phyloP scores from a whole-genome alignment of 169 alveolate species.

The Plasmodium blacklocki region DNA sequence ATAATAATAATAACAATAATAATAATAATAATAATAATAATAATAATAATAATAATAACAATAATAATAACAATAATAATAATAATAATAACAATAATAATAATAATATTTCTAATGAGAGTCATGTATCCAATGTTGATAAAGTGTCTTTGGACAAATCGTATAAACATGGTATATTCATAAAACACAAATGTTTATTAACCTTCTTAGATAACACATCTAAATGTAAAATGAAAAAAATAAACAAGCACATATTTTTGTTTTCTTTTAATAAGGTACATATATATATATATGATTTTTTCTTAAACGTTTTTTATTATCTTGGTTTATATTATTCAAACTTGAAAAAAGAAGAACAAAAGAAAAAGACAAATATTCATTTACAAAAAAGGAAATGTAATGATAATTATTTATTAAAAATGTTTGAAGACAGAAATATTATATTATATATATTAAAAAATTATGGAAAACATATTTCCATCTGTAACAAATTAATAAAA shows the following conservation, averaged over 20 bases:
- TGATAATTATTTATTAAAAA: neutral
- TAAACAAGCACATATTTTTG: neutral
- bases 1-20: neutral
- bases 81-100: no score
- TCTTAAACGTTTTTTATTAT: slow-evolving; percentile 23
- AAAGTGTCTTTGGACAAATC: no score
- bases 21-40: neutral
- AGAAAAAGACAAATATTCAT: neutral
- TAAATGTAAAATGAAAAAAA: slow-evolving; percentile 4
- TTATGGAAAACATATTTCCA: neutral
- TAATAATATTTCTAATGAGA: no score
- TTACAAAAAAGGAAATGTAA: neutral
- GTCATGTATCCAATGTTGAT: no score
- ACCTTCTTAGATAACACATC: neutral
- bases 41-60: no score
- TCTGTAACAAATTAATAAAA: neutral
- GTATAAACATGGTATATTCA: neutral
- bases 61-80: neutral
- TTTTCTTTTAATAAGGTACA: slow-evolving; percentile 1
- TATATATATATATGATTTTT: slow-evolving; percentile 21
- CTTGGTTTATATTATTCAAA: neutral
- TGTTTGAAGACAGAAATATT: slow-evolving; percentile 10
- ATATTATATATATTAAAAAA: neutral
- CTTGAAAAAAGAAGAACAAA: neutral
- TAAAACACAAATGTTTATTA: slow-evolving; percentile 14